Evolutionary conservation across 2,329 filamentous ascomycete genomes (phyloP).

Genomic region (Colletotrichum sp.): DNA sequence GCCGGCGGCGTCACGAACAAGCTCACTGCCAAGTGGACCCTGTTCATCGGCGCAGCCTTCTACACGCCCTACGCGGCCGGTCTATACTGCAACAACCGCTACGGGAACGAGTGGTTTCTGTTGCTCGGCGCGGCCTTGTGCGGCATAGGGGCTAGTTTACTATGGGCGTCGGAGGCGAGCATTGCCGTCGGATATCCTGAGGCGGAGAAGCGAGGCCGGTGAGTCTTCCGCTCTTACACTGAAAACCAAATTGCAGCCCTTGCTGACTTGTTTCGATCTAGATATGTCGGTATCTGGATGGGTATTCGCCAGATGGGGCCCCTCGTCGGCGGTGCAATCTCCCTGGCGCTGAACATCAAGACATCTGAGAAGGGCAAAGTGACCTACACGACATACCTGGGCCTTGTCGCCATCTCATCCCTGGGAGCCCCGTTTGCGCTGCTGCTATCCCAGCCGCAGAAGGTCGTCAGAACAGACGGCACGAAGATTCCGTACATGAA

Average conservation of each 20-base stretch:
- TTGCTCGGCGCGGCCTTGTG: conserved; percentile 46
- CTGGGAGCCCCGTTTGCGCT: conserved; percentile 46
- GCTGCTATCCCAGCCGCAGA: conserved; percentile 48
- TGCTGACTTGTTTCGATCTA: neutral
- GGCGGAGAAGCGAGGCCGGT: conserved; percentile 60
- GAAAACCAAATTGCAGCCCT: no score
- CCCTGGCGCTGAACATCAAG: conserved; percentile 50
- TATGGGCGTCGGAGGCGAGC: conserved; percentile 41
- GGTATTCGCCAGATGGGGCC: conserved; percentile 11
- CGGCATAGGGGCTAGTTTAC: conserved; percentile 39
- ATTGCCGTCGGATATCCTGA: conserved; percentile 67
- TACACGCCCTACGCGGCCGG: conserved; percentile 47
- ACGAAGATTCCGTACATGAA: conserved; percentile 33
- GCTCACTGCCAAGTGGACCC: conserved; percentile 32
- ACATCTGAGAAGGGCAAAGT: conserved; percentile 41
- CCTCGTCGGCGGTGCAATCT: conserved; percentile 55
- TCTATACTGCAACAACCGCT: conserved; percentile 48
- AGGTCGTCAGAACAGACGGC: conserved; percentile 48
- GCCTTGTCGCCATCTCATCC: conserved; percentile 52
- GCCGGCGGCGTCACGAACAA: conserved; percentile 15
- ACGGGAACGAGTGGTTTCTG: conserved; percentile 46
- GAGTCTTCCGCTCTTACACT: neutral
- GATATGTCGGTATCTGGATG: conserved; percentile 16
- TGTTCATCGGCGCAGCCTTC: conserved; percentile 47
- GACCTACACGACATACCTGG: conserved; percentile 45